phyloP scores from a whole-genome alignment of 345 rosid genomes.

The Linum lewisii region DNA sequence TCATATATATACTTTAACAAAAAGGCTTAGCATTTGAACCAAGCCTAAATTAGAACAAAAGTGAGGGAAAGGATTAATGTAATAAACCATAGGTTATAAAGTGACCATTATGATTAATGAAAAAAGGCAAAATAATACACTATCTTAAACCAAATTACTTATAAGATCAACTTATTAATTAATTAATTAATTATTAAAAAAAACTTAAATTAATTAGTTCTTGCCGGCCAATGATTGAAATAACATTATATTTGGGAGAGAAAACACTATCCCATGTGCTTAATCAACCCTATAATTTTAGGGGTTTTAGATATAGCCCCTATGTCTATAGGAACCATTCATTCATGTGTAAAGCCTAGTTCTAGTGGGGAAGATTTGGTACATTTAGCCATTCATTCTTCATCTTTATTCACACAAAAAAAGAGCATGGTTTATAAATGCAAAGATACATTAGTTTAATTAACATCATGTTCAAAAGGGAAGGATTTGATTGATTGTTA shows the following conservation, averaged over 20 bases:
- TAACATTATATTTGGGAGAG: conserved; percentile 11
- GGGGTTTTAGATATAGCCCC: background rate
- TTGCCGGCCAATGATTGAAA: conserved; percentile 8
- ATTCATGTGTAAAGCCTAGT: conserved; percentile 18
- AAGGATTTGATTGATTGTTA: no score
- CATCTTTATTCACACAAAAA: no score
- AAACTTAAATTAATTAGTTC: conserved; percentile 2
- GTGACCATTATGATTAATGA: conserved; percentile 16
- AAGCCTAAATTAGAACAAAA: background rate
- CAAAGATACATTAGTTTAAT: no score
- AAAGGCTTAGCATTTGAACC: background rate
- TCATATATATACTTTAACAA: background rate
- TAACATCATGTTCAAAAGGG: no score
- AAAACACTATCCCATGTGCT: conserved; percentile 37
- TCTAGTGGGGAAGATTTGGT: background rate
- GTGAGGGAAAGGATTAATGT: background rate
- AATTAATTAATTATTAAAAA: no score
- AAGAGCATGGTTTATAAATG: no score
- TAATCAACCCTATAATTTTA: conserved; percentile 8
- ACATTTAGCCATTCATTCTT: no score
- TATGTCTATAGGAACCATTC: conserved; percentile 21
- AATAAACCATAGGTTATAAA: conserved; percentile 20
- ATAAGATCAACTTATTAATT: no score
- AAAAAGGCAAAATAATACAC: conserved; percentile 18
- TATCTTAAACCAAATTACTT: conserved; percentile 13